Conservation (phyloP, 805 yeast genomes). For the Lipomyces kockii region DNA sequence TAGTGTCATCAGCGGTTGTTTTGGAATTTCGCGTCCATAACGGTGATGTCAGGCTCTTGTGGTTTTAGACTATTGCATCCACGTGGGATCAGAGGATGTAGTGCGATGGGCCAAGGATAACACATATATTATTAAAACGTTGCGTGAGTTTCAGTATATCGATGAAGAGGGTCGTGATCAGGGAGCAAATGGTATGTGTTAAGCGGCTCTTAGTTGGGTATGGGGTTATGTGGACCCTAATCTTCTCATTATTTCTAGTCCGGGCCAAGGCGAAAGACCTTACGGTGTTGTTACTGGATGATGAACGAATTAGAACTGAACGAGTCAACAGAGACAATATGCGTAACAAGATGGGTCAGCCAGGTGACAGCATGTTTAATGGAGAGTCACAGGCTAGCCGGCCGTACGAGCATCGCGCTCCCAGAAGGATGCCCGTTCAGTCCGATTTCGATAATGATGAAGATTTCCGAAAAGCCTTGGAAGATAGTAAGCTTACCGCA, state of each 20-base stretch:
- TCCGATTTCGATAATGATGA: conserved; percentile 49
- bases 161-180: conserved; percentile 83
- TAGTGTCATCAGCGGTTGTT: background rate
- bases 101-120: conserved; percentile 92
- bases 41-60: conserved; percentile 58
- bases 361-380: conserved; percentile 2
- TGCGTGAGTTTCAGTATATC: conserved; percentile 82
- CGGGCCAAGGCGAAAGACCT: conserved; percentile 90
- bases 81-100: conserved; percentile 84
- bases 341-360: conserved; percentile 29
- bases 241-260: conserved; percentile 40
- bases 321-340: conserved; percentile 51
- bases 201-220: background rate
- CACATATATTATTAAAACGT: conserved; percentile 81
- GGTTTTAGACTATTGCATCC: conserved; percentile 80
- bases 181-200: conserved; percentile 65
- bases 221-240: background rate
- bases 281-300: conserved; percentile 74
- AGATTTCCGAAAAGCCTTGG: conserved; percentile 79
- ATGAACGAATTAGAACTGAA: conserved; percentile 75
- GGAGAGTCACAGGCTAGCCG: conserved; percentile 9
- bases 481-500: conserved; percentile 78
- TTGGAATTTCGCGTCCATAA: background rate
- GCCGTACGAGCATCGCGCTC: conserved; percentile 11
- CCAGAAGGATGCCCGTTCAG: conserved; percentile 3